Evolutionary conservation across 176 grass and related monocot species (phyloP), one percentile per base, ranked within the genome.

Genomic region (Oryza glumipatula): DNA sequence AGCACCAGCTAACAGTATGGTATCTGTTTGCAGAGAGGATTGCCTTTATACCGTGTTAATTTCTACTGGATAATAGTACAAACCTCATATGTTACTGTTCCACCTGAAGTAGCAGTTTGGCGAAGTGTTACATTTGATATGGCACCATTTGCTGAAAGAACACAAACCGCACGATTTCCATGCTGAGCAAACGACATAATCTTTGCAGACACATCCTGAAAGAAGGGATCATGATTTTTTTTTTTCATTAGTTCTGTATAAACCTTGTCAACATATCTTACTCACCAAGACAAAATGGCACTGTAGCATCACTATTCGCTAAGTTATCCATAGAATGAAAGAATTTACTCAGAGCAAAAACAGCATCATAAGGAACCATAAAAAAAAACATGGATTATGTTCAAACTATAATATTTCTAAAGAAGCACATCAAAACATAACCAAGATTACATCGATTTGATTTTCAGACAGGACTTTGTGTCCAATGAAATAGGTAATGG

Each of bases 1-100:
- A 60, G 33, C 23, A 78, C 64, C 7, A 70, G n/a, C 46, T 30
- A 60, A 21, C 32, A 26, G 65, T 6, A 49, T 51, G 16, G 39
- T 75, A 78, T 28, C 39, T 69, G 22, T 32, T 73, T 49, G 6
- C 38, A 80, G 68, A 24, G 2, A 24, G 6, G 24, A 77, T 45
- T 44, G 15, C 30, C 17, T 9, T 60, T 24, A 3, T 79, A 71
- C 32, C 41, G 9, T 21, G 80, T 69, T 24, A 51, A 32, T 16
- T 61, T 87, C 33, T 5, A 54, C 45, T 44, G 48, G 32, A 36
- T 80, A 44, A 68, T 81, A 68, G n/a, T 65, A 88, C 86, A 84
- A 65, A 96, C 94, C 97, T 99, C 97, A 5, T 99, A 99, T 85
- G 97, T 94, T 86, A 99, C 97, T 72, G 97, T 99, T 88, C 97